These are phyloP conservation scores for Xylariales sp. DNA, from an alignment of 2,329 filamentous ascomycete genomes.

Conservation along the genomic window DNA sequence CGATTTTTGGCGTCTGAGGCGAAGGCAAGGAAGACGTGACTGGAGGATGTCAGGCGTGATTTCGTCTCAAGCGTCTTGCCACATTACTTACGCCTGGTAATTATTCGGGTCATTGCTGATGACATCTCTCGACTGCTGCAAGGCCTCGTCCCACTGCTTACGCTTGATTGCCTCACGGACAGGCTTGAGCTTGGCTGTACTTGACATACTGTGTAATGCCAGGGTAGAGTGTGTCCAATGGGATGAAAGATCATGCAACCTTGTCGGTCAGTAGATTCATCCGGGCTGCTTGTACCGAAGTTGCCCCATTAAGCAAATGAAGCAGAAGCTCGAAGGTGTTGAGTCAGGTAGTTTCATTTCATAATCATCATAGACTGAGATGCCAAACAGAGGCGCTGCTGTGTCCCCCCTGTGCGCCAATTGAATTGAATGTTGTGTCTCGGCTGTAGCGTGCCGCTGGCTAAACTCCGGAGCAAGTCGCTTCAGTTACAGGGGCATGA, in stretches of 20 bases:
- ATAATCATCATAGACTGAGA: neutral
- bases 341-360: neutral
- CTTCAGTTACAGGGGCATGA: too few species aligned
- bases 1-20: constrained; percentile 73
- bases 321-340: neutral
- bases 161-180: constrained; percentile 74
- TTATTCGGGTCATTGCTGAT: constrained; percentile 69
- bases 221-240: too few species aligned
- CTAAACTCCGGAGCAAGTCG: neutral
- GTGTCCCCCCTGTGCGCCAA: neutral
- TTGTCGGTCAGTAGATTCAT: constrained; percentile 1
- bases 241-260: too few species aligned
- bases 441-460: neutral
- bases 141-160: constrained; percentile 73
- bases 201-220: constrained; percentile 37
- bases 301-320: constrained; percentile 5
- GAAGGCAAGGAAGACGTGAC: constrained; percentile 82
- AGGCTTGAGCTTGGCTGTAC: constrained; percentile 66
- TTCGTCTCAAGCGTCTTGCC: neutral
- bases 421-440: neutral
- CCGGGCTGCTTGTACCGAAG: constrained; percentile 5
- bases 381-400: neutral
- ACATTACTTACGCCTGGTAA: constrained; percentile 69
- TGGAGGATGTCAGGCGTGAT: constrained; percentile 26
- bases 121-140: constrained; percentile 63